Evolutionary conservation across 148 eudicot species (phyloP).

Genomic region (Rhododendron henanense): DNA sequence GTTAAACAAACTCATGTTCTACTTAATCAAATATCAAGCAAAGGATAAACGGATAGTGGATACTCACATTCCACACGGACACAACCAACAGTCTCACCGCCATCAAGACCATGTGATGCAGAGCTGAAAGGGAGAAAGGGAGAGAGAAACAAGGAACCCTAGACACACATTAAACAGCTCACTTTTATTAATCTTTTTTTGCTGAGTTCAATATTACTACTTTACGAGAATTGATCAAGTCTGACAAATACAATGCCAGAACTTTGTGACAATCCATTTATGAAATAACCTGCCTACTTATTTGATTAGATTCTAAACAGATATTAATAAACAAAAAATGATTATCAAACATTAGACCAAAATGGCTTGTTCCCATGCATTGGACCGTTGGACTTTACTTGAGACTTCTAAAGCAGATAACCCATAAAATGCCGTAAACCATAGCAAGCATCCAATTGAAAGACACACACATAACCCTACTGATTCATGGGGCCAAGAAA

Average conservation of each 20-base stretch:
- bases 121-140: no score
- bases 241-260: background rate
- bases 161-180: background rate
- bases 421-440: background rate
- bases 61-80: background rate
- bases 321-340: background rate
- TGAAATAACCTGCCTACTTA: background rate
- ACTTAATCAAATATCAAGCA: background rate
- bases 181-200: background rate
- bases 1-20: background rate
- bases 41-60: background rate
- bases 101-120: no score
- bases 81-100: no score
- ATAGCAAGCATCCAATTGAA: background rate
- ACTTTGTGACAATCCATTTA: background rate
- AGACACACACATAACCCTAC: background rate
- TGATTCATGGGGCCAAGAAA: background rate
- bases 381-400: background rate
- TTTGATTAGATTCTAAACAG: background rate
- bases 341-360: background rate
- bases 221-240: background rate
- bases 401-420: background rate
- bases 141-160: background rate
- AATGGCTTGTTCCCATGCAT: background rate
- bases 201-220: background rate